Conservation (phyloP, 495 filamentous ascomycete species). For the Xylaria longipes region DNA sequence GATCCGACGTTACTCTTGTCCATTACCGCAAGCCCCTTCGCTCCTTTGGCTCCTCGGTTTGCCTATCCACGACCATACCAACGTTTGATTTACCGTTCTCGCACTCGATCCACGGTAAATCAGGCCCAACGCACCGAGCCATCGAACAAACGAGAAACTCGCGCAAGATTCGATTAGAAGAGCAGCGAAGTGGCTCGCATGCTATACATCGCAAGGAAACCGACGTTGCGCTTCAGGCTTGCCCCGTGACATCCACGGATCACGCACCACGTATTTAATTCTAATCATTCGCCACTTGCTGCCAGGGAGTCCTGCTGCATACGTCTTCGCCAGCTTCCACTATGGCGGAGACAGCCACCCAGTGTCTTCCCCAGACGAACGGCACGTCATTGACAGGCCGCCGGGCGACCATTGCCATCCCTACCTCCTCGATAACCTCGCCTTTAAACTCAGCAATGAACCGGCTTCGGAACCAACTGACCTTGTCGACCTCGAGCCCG, state of each 20-base stretch:
- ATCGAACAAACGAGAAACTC: neutral
- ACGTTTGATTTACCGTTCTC: neutral
- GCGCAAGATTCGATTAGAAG: neutral
- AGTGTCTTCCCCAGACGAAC: constrained; percentile 29
- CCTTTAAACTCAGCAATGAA: constrained; percentile 32
- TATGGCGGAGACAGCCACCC: constrained; percentile 37
- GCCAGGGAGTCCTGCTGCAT: neutral
- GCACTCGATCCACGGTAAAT: neutral
- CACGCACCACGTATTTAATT: neutral
- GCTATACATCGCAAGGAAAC: constrained; percentile 2
- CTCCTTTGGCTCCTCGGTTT: neutral
- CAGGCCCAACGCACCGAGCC: neutral
- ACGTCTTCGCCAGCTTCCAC: constrained; percentile 6
- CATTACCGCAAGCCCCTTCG: neutral
- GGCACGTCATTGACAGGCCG: constrained; percentile 27
- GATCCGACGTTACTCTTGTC: neutral
- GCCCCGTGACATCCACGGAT: constrained; percentile 12
- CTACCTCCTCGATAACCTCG: constrained; percentile 33
- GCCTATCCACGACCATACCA: neutral
- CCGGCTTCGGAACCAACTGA: constrained; percentile 64
- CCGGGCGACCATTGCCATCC: constrained; percentile 33
- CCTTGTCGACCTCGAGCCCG: constrained; percentile 57
- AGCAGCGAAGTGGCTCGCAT: constrained; percentile 1
- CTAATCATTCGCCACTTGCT: neutral
- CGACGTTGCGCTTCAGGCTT: constrained; percentile 5